These are phyloP conservation scores for Eurotiales sp. DNA, from an alignment of 2,329 filamentous ascomycete species.

Conservation along the genomic window DNA sequence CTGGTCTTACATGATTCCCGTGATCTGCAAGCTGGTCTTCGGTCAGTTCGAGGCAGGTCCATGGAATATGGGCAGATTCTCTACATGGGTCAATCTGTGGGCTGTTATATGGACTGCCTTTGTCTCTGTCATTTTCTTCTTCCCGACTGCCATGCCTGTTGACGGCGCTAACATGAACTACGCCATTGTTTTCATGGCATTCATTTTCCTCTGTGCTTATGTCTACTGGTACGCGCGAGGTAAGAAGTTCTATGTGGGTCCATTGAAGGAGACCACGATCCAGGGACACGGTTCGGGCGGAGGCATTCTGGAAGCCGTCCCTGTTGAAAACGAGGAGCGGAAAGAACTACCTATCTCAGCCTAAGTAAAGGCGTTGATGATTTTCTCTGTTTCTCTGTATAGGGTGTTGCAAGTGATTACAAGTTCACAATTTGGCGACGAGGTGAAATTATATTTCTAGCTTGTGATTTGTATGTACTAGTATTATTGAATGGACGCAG, in stretches of 20 bases:
- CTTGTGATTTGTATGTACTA: too few relatives aligned
- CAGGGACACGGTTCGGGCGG: constrained; percentile 5
- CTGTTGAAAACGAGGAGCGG: constrained; percentile 6
- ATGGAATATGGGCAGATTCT: constrained; percentile 48
- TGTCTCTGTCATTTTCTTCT: constrained; percentile 52
- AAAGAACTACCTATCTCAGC: not conserved
- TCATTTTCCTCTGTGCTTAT: constrained; percentile 11
- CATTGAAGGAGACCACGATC: constrained; percentile 14
- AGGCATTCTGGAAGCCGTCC: constrained; percentile 7
- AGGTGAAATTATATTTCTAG: too few relatives aligned
- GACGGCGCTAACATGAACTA: constrained; percentile 40
- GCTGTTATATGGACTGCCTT: constrained; percentile 53
- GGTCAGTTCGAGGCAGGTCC: constrained; percentile 50
- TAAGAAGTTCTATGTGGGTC: constrained; percentile 15
- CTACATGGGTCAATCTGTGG: constrained; percentile 44
- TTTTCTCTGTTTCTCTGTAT: too few relatives aligned
- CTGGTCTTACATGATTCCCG: constrained; percentile 52
- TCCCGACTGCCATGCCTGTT: constrained; percentile 49
- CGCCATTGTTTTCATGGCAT: constrained; percentile 14
- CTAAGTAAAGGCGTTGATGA: not conserved
- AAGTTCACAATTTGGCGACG: too few relatives aligned
- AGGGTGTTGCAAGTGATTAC: too few relatives aligned
- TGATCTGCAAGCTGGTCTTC: constrained; percentile 51
- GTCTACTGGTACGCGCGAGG: constrained; percentile 14
- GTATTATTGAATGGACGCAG: too few relatives aligned